Conservation (phyloP, 345 rosid genomes). For the Syzygium aromaticum region DNA sequence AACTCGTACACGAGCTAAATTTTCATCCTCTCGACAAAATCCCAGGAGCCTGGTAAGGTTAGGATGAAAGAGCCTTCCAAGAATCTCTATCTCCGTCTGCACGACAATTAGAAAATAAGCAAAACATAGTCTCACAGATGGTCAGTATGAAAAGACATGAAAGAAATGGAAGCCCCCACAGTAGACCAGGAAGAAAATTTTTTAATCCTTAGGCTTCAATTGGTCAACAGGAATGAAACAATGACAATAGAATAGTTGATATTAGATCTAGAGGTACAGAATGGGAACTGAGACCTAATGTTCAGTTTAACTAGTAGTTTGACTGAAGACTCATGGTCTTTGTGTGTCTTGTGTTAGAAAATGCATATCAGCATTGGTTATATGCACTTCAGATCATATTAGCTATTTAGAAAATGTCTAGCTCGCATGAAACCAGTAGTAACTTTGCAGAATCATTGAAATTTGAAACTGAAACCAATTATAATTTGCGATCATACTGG, state of each 20-base stretch:
- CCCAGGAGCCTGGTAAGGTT: neutral
- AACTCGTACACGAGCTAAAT: neutral
- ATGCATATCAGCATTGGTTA: neutral
- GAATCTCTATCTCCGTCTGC: neutral
- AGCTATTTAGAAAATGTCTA: neutral
- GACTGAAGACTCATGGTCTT: neutral
- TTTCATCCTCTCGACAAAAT: neutral
- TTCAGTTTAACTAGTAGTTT: neutral
- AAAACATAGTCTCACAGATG: neutral
- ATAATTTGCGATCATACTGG: neutral
- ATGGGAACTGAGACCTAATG: neutral
- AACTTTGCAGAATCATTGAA: neutral
- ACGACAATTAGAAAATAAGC: neutral
- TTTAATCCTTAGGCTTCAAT: neutral
- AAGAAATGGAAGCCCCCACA: neutral
- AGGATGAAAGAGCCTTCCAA: neutral
- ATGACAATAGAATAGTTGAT: neutral
- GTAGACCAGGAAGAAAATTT: neutral
- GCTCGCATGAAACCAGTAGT: neutral
- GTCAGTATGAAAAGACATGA: neutral
- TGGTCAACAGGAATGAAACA: neutral
- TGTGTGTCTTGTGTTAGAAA: neutral
- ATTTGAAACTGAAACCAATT: neutral
- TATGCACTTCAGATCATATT: neutral
- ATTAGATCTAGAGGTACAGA: neutral